Base-by-base conservation (phyloP, 108 stramenopile genomes). In the Skeletonema costatum region DNA sequence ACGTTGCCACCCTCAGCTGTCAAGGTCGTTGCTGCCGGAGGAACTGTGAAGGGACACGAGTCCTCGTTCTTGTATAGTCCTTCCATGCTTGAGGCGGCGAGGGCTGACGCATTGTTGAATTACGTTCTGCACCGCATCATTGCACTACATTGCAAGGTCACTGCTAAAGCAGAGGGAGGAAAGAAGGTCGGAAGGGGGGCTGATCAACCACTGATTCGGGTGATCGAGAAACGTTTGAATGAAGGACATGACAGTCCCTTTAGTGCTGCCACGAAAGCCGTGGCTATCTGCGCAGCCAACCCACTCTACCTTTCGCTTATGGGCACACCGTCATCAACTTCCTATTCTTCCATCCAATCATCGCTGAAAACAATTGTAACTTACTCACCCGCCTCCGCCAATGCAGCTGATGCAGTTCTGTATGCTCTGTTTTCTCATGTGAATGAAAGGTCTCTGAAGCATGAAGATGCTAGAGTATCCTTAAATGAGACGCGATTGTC, bases 241-340 rank as follows among this genome's bases (percentile, higher is more conserved):
- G 66, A 69, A 53, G 68, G 66, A 32, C 79, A 50, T 19, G 63
- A n/a, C 11, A 67, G 73, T 42, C 80, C 85, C 4, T 69, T 66
- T 33, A 83, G 66, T 72, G 64, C 79, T 53, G 81, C 81, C 2
- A 75, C 88, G 25, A 67, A 69, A 14, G 86, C 87, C 5, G 38
- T 94, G 68, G 93, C 89, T 14, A 61, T 63, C 11, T 92, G 90
- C 68, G 85, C 83, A 25, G 68, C 86, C 6, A 82, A 92, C 69
- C 87, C 90, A 17, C 62, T 60, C 0, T 58, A 41, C 30, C 30
- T 69, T 59, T 60, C 75, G 33, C 12, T 2, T 46, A 29, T 31
- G 31, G 58, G 31, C 3, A 33, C 67, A 10, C 39, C 60, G 29
- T 13, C 62, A 32, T 63, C 81, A 50, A 68, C 33, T 39, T 73